These are phyloP conservation scores for Diaporthe helianthi DNA, from an alignment of 2,329 filamentous ascomycete genomes.

Conservation along the genomic window DNA sequence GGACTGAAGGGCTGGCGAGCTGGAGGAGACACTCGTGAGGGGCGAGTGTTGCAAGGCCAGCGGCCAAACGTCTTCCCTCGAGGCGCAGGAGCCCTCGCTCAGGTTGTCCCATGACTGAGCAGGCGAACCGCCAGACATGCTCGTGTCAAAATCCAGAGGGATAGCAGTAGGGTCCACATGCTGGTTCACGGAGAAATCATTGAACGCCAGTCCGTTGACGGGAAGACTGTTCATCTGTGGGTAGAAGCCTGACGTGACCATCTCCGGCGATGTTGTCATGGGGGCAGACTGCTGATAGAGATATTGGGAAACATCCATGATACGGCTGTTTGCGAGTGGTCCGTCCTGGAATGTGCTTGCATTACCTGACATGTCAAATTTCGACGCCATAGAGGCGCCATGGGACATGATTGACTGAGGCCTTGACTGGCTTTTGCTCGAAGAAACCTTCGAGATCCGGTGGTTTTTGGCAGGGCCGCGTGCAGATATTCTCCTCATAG, in stretches of 20 bases:
- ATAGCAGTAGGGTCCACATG: conserved; percentile 65
- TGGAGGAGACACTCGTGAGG: conserved; percentile 44
- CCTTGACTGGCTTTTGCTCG: conserved; percentile 51
- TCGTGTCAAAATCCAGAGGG: conserved; percentile 59
- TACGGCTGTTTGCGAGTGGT: conserved; percentile 46
- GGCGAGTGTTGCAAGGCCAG: conserved; percentile 50
- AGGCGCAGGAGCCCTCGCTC: conserved; percentile 60
- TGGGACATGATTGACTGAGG: conserved; percentile 58
- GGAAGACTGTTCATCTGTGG: conserved; percentile 54
- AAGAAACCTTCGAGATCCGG: conserved; percentile 51
- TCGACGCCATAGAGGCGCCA: conserved; percentile 56
- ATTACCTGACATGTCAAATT: conserved; percentile 62
- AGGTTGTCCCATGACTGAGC: conserved; percentile 60
- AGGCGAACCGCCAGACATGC: conserved; percentile 57
- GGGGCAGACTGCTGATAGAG: conserved; percentile 58
- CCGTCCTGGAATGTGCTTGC: conserved; percentile 50
- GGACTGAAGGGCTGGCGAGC: conserved; percentile 31
- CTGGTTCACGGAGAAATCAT: conserved; percentile 53
- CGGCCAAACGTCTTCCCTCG: conserved; percentile 59
- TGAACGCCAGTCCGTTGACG: conserved; percentile 52
- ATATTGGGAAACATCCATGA: conserved; percentile 59
- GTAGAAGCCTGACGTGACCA: conserved; percentile 52
- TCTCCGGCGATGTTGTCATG: conserved; percentile 54
- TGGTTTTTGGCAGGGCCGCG: conserved; percentile 54
- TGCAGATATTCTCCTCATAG: conserved; percentile 54